These are phyloP conservation scores for Mycena amicta DNA, from an alignment of 768 basidiomycete species.

Conservation along the genomic window DNA sequence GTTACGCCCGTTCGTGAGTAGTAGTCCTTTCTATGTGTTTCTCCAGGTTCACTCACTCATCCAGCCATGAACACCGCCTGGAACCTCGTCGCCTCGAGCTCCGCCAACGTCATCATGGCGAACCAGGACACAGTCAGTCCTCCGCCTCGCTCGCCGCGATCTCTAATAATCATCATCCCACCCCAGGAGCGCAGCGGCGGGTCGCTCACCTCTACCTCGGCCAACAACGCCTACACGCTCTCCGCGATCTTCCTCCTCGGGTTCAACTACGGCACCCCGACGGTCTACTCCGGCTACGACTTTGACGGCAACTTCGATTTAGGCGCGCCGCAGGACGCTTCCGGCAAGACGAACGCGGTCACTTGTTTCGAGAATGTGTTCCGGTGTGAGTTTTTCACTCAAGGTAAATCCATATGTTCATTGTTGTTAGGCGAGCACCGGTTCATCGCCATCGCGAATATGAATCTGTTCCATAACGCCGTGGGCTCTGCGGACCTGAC, in stretches of 20 bases:
- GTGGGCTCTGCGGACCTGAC: constrained; percentile 15
- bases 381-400: constrained; percentile 20
- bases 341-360: constrained; percentile 17
- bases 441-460: constrained; percentile 18
- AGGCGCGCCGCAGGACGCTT: constrained; percentile 38
- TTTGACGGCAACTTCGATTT: constrained; percentile 33
- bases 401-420: too few relatives aligned
- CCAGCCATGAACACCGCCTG: constrained; percentile 2
- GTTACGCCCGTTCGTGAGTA: constrained; percentile 31
- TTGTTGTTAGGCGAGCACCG: constrained; percentile 19
- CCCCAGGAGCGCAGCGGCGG: constrained; percentile 36
- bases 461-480: constrained; percentile 24
- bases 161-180: background rate
- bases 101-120: constrained; percentile 45
- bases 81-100: constrained; percentile 39
- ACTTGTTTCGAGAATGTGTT: constrained; percentile 26
- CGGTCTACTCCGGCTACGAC: constrained; percentile 42
- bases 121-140: constrained; percentile 44
- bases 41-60: background rate
- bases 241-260: constrained; percentile 46
- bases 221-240: constrained; percentile 42
- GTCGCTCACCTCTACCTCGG: constrained; percentile 41
- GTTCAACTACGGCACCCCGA: constrained; percentile 46
- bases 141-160: background rate
- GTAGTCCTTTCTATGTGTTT: background rate